These are phyloP conservation scores for Phalaenopsis equestris DNA, from an alignment of 106 monocot genomes.

Conservation along the genomic window DNA sequence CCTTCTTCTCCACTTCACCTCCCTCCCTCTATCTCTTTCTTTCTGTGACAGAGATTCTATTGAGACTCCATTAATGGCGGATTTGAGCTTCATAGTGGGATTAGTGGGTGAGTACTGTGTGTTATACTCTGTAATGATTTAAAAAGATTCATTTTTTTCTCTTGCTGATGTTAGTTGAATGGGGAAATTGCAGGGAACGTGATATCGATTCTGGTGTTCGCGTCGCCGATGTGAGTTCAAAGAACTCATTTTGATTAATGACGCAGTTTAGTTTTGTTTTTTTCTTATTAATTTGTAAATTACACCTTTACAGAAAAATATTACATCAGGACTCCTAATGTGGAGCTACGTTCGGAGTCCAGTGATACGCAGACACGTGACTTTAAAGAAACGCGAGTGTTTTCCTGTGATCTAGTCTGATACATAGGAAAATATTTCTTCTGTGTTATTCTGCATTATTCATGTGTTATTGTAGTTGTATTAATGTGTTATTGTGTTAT, in stretches of 20 bases:
- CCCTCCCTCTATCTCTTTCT: background rate
- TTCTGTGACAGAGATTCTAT: background rate
- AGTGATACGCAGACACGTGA: too few species aligned
- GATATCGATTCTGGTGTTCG: constrained; percentile 48
- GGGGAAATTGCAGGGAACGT: constrained; percentile 35
- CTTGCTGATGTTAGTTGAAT: background rate
- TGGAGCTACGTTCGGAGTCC: too few species aligned
- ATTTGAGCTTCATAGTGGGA: constrained; percentile 37
- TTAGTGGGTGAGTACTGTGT: constrained; percentile 22
- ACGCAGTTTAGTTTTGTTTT: background rate
- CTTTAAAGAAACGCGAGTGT: too few species aligned
- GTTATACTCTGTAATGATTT: background rate
- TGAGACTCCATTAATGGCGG: constrained; percentile 10
- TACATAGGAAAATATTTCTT: too few species aligned
- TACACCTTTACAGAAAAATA: too few species aligned
- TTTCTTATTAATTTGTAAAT: background rate
- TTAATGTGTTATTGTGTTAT: too few species aligned
- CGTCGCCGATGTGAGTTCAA: constrained; percentile 54
- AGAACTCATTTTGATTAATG: too few species aligned
- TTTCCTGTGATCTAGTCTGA: too few species aligned
- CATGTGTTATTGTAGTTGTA: too few species aligned
- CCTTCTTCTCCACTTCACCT: background rate
- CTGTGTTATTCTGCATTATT: too few species aligned
- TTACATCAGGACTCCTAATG: too few species aligned
- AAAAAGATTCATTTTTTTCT: background rate